Base-by-base conservation (phyloP, 371 early-diverging fungal species). In the Syncephalastrum sp. region DNA sequence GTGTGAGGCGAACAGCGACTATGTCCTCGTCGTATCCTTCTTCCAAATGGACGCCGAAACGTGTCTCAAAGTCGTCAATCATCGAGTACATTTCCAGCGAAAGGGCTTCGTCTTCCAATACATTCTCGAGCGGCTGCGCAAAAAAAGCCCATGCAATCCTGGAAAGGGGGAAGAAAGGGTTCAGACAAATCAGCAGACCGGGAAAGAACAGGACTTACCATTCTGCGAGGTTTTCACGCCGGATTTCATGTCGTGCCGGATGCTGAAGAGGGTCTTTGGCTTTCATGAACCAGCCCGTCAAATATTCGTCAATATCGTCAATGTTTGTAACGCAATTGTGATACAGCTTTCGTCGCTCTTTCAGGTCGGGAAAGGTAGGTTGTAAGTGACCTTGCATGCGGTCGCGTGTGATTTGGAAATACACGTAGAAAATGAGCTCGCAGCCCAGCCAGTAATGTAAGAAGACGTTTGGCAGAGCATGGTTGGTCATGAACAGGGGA, bases 61-160 rank as follows among this genome's bases (percentile, higher is more conserved):
- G 51, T 23, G 58, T 50, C 59, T 84, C 81, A 50, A 87, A 61
- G 4, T 52, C 33, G 15, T 75, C 69, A 43, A 85, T 70, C 75
- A 80, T 80, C 42, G 56, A 53, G 38, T 79, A 61, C 42, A 85
- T 27, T 48, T 82, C 82, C 27, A 72, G 56, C 17, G 59, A 59
- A 12, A 57, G 45, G 2, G 54, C 43, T 8, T 71, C 57, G 14
- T 77, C 69, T n/a, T 75, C 66, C 15, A 70, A 45, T 6, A 81
- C 69, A 2, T 67, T 60, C 45, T 83, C 81, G 16, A 79, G 52
- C 7, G 75, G 64, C 38, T 68, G 56, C 27, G 65, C 60, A 68
- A 80, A 83, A 53, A 78, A 83, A 4, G 80, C 77, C 82, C 83
- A 83, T 33, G 82, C 69, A 27, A 83, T 27, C 83, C 83, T 83